These are phyloP conservation scores for Tetragonia tetragonoides DNA, from an alignment of 148 eudicot genomes.

Conservation along the genomic window DNA sequence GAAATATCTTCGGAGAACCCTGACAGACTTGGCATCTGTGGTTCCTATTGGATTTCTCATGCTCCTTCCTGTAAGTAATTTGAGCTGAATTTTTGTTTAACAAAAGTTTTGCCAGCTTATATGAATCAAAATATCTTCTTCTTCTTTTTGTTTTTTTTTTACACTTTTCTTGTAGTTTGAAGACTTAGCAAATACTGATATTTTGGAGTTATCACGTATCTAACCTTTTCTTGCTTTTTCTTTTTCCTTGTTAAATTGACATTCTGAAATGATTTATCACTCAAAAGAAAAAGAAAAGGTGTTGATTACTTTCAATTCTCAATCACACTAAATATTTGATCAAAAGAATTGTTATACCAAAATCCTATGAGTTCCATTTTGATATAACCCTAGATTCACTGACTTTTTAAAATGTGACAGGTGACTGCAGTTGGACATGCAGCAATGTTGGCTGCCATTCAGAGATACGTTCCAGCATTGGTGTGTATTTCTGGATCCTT, in stretches of 20 bases:
- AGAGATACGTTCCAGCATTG: slow-evolving; percentile 86
- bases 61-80: slow-evolving; percentile 93
- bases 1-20: slow-evolving; percentile 72
- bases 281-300: not conserved
- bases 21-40: slow-evolving; percentile 89
- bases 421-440: slow-evolving; percentile 99
- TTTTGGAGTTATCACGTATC: not conserved
- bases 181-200: not conserved
- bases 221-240: too few relatives aligned
- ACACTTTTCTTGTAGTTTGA: too few relatives aligned
- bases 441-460: slow-evolving; percentile 96
- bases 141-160: not conserved
- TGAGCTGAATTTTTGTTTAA: not conserved
- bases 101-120: not conserved
- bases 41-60: slow-evolving; percentile 95
- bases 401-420: slow-evolving; percentile 36
- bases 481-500: slow-evolving; percentile 37
- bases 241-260: too few relatives aligned
- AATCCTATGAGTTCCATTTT: not conserved
- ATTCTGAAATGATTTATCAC: too few relatives aligned
- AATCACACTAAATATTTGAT: slow-evolving; percentile 10
- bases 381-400: not conserved
- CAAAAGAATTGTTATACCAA: not conserved
- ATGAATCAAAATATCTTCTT: not conserved
- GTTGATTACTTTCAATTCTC: not conserved